Base-by-base conservation (phyloP, 257 asterid species). In the Solanum gracilifrons region DNA sequence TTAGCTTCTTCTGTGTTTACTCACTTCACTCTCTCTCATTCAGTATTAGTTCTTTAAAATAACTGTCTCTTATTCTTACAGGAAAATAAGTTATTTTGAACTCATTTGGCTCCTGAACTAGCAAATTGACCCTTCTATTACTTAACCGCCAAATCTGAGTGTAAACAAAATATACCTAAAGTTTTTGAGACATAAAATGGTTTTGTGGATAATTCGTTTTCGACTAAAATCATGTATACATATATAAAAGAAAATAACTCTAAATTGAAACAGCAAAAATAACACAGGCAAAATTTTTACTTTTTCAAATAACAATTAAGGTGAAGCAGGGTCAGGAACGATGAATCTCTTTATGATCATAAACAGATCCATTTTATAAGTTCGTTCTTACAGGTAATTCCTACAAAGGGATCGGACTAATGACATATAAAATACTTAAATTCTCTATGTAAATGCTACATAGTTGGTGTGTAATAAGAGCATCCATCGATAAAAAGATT, bases 301-400 rank as follows among this genome's bases (percentile, higher is more conserved):
- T 51, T 51, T 0, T 51, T 18, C 62, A 51, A 51, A 51, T 51
- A 51, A 51, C 3, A 46, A 39, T 3, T 39, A 13, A 46, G 2
- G 18, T 46, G 18, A 43, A 43, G 18, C 51, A 43, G 0, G 6
- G 55, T 46, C 55, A 43, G 2, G 1, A 46, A 0, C 6, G 16
- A 43, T 43, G 51, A 43, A 43, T 43, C 51, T 43, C 16, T 43
- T 43, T 43, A 46, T 46, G 55, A 46, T 36, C 39, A 36, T 46
- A 46, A 46, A 4, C 0, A 46, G 0, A 46, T 13, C 0, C 6
- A 46, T 46, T 13, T 46, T 46, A 0, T 46, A 46, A 13, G 55
- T 46, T 13, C 3, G 7, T 46, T 13, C 0, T 46, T 46, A 46
- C 18, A 13, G 6, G 21, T 48, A 48, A 1, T 48, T 48, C 7